phyloP scores from a whole-genome alignment of 345 rosid species.

The Hevea brasiliensis region DNA sequence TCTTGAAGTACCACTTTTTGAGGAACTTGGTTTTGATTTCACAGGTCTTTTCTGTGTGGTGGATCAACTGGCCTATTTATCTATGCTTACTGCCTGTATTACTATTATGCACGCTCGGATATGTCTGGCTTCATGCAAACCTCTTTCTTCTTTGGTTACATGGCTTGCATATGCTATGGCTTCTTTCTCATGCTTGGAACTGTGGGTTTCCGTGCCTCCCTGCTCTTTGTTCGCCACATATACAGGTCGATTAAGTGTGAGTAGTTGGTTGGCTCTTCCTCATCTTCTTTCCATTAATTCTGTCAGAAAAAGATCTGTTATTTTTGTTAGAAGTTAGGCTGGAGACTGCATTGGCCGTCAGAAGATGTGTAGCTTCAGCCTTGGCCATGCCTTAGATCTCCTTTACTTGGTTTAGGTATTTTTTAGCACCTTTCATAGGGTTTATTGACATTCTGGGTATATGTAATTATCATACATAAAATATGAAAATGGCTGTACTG shows the following conservation, averaged over 20 bases:
- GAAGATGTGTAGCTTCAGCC: too few relatives aligned
- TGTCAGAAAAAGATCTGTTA: too few relatives aligned
- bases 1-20: not conserved
- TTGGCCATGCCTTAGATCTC: too few relatives aligned
- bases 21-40: not conserved
- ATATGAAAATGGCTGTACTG: too few relatives aligned
- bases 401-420: too few relatives aligned
- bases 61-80: slow-evolving; percentile 23
- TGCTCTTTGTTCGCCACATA: slow-evolving; percentile 20
- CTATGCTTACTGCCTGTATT: slow-evolving; percentile 24
- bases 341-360: too few relatives aligned
- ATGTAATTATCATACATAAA: too few relatives aligned
- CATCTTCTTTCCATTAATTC: not conserved
- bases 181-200: slow-evolving; percentile 23
- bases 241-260: slow-evolving; percentile 22
- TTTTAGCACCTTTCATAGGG: too few relatives aligned
- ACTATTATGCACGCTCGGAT: slow-evolving; percentile 24
- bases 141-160: slow-evolving; percentile 26
- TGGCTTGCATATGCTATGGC: slow-evolving; percentile 28
- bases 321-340: not conserved
- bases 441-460: too few relatives aligned
- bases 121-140: slow-evolving; percentile 30
- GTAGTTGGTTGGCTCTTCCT: not conserved
- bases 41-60: slow-evolving; percentile 23
- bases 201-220: slow-evolving; percentile 19